Base-by-base conservation (phyloP, 129 eudicot genomes). In the Pittosporum tobira region DNA sequence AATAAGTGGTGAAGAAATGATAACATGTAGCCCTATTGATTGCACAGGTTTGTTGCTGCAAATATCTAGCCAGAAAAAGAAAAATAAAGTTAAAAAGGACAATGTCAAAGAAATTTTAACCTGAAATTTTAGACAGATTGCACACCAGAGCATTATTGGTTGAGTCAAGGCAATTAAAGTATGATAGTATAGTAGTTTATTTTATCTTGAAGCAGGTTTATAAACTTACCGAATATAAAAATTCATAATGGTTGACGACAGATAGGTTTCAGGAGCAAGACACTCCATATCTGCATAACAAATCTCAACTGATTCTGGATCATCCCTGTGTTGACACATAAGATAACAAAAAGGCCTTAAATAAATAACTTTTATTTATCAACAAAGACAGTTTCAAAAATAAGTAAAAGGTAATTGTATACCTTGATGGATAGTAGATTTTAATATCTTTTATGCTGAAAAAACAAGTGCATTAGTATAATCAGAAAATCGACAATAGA, bases 371-470 rank as follows among this genome's bases (percentile, higher is more conserved):
- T 54, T 66, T 34, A 46, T 49, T 11, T 14, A 43, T 20, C 26
- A 18, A 12, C 26, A 59, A 4, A 57, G n/a, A 65, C 34, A 40
- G n/a, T 10, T 66, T 27, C n/a, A 19, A 52, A 19, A 23, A 47
- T 24, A 6, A 23, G 43, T 16, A 53, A 31, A 12, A 26, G 8
- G 29, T 57, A 64, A 48, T 44, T 48, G 59, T 20, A 19, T 82
- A 85, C 97, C 97, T 90, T 51, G 89, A 83, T 27, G 98, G 98
- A 69, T 73, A 90, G 70, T 76, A 77, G 63, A 90, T 75, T 61
- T 42, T 66, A 51, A 67, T 38, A 5, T 73, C 83, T 51, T 72
- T 78, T 61, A 61, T 55, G 68, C 91, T 84, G 88, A 63, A 78
- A 36, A 25, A 56, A n/a, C 23, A 56, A 56, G 27, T 19, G 15